These are phyloP conservation scores for Eucalyptus albens DNA, from an alignment of 345 rosid species.

Conservation along the genomic window DNA sequence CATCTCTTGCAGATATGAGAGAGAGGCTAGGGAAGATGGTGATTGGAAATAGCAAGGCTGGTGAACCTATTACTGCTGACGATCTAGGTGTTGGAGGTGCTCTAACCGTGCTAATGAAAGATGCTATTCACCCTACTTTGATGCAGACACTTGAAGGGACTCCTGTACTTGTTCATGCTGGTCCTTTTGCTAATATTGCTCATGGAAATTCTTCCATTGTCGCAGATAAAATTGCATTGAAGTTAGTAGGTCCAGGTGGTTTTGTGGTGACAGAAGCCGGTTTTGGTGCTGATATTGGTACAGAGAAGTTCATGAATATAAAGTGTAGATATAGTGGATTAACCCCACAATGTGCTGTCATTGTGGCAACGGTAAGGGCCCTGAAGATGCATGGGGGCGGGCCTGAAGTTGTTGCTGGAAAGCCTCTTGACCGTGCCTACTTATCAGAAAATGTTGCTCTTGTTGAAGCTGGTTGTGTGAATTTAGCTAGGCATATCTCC, in stretches of 20 bases:
- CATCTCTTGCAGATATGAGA: slow-evolving; percentile 92
- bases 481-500: slow-evolving; percentile 83
- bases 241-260: slow-evolving; percentile 93
- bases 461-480: slow-evolving; percentile 93
- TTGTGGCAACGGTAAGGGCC: slow-evolving; percentile 96
- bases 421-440: slow-evolving; percentile 87
- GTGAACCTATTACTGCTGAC: slow-evolving; percentile 93
- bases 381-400: slow-evolving; percentile 99
- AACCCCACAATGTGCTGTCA: slow-evolving; percentile 88
- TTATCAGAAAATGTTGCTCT: slow-evolving; percentile 75
- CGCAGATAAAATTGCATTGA: slow-evolving; percentile 94
- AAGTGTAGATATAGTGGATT: slow-evolving; percentile 87
- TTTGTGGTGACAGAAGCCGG: slow-evolving; percentile 99
- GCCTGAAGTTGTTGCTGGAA: slow-evolving; percentile 93
- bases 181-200: slow-evolving; percentile 98
- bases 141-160: slow-evolving; percentile 99
- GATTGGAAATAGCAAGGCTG: slow-evolving; percentile 85
- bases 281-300: slow-evolving; percentile 94
- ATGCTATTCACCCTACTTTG: slow-evolving; percentile 89
- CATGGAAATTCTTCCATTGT: slow-evolving; percentile 97
- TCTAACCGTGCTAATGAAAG: slow-evolving; percentile 92
- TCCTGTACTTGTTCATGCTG: slow-evolving; percentile 97
- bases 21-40: slow-evolving; percentile 99
- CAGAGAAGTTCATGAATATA: slow-evolving; percentile 97
- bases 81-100: slow-evolving; percentile 99